Percentiles rank a stretch among this genome's conserved stretches.
Evolutionary conservation across 192 early-diverging fungal genomes (phyloP).

Genomic region (Coemansia furcata): DNA sequence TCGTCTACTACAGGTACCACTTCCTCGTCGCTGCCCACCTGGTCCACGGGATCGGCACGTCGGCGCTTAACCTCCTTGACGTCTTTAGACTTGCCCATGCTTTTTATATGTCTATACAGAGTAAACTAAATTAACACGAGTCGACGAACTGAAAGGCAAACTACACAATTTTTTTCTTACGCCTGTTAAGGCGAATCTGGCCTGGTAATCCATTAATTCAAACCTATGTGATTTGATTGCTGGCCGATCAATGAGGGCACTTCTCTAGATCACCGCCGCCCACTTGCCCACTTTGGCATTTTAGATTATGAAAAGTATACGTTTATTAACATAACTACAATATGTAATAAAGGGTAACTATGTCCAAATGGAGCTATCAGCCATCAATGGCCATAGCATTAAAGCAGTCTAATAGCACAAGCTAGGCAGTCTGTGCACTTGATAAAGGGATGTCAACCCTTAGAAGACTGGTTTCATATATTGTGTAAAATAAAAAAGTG

Average conservation of each 20-base stretch:
- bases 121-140: not conserved
- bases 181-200: not conserved
- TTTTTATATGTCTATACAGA: not conserved
- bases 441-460: no score
- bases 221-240: not conserved
- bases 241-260: not conserved
- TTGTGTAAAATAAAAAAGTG: no score
- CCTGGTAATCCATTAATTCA: not conserved
- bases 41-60: not conserved
- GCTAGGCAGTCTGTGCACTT: not conserved
- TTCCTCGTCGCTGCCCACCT: not conserved
- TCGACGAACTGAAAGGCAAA: not conserved
- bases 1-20: not conserved
- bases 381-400: not conserved
- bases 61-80: conserved; percentile 14
- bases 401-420: not conserved
- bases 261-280: not conserved
- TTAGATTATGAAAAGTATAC: not conserved
- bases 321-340: not conserved
- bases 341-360: not conserved
- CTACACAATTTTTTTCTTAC: not conserved
- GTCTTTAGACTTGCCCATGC: conserved; percentile 4
- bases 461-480: no score
- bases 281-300: no score
- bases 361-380: not conserved